A percentile compares a stretch with the other conserved stretches of the same genome.
These are phyloP conservation scores for Perkinsus marinus DNA, from an alignment of 169 alveolate genomes.

Conservation along the genomic window DNA sequence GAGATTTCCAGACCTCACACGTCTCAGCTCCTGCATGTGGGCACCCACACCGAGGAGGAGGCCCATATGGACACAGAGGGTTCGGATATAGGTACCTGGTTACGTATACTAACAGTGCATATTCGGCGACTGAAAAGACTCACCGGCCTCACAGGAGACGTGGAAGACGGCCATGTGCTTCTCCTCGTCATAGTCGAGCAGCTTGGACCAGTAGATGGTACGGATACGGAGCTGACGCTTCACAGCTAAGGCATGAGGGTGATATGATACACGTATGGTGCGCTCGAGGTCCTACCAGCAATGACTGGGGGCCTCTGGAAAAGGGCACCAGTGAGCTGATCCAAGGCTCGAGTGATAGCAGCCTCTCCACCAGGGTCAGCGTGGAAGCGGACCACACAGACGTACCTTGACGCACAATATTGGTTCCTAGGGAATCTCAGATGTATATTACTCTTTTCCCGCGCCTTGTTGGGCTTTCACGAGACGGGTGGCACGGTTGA, in stretches of 20 bases:
- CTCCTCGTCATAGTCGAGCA: constrained; percentile 89
- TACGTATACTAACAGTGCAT: background rate
- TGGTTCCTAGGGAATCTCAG: no score
- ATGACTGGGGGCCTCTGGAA: constrained; percentile 99
- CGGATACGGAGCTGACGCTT: constrained; percentile 96
- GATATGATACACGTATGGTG: no score
- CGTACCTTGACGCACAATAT: no score
- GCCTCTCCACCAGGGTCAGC: constrained; percentile 60
- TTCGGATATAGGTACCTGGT: constrained; percentile 95
- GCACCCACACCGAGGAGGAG: constrained; percentile 96
- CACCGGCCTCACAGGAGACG: constrained; percentile 93
- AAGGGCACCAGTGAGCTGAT: constrained; percentile 88
- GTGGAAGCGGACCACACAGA: constrained; percentile 88
- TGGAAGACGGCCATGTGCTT: constrained; percentile 90
- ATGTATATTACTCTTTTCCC: constrained; percentile 49
- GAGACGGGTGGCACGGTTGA: constrained; percentile 95
- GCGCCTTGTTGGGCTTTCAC: constrained; percentile 98
- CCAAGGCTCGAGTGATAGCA: constrained; percentile 55
- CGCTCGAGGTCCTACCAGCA: constrained; percentile 14
- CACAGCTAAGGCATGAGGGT: constrained; percentile 72
- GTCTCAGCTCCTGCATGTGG: constrained; percentile 99
- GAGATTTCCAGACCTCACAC: constrained; percentile 90
- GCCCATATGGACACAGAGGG: constrained; percentile 98
- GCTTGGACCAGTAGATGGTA: constrained; percentile 91
- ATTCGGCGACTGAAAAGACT: background rate